Base-by-base conservation (phyloP, 2,329 filamentous ascomycete genomes). In the Neonectria coccinea region DNA sequence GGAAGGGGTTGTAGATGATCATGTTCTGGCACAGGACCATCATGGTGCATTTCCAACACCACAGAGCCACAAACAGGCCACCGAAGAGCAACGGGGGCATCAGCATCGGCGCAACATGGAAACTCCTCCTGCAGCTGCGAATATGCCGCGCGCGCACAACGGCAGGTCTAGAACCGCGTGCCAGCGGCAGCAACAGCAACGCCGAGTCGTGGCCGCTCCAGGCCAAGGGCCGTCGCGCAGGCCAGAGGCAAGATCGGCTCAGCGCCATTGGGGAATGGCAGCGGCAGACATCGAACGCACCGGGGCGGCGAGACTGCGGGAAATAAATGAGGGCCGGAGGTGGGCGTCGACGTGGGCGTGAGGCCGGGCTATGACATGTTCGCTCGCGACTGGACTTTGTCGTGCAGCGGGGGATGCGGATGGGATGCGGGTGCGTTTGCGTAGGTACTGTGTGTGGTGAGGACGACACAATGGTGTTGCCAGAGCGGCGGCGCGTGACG, bases 1-100 rank as follows among this genome's bases (percentile, higher is more conserved):
- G 79, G 50, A 90, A 91, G 0, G 92, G 91, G 81, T 93, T 93
- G 78, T 94, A 94, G 64, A 94, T 91, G 74, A 94, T 92, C 74
- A 91, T 90, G 74, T 94, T 92, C 78, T 94, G 92, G 75, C 94
- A 91, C 5, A 91, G 70, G 29, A 95, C 83, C 80, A 94, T 88
- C 88, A 93, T 92, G 57, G 88, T 77, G 74, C 91, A 93, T 74
- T 90, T 89, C 83, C 86, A 88, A 2, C 79, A 81, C 84, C 85
- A 94, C 14, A 94, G 80, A 4, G 84, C 84, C 18, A 92, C 72
- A 4, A 92, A 82, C 39, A 94, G 82, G 1, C 90, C 88, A 14
- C 82, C 76, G 73, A 93, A 94, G 47, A 92, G 81, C 7, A 86
- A 73, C 0, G 92, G 92, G 8, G 91, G 89, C 4, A 91, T 78